Evolutionary conservation across 768 basidiomycete species (phyloP), one percentile per base, ranked within the genome.

Genomic region (Lyophyllum shimeji): DNA sequence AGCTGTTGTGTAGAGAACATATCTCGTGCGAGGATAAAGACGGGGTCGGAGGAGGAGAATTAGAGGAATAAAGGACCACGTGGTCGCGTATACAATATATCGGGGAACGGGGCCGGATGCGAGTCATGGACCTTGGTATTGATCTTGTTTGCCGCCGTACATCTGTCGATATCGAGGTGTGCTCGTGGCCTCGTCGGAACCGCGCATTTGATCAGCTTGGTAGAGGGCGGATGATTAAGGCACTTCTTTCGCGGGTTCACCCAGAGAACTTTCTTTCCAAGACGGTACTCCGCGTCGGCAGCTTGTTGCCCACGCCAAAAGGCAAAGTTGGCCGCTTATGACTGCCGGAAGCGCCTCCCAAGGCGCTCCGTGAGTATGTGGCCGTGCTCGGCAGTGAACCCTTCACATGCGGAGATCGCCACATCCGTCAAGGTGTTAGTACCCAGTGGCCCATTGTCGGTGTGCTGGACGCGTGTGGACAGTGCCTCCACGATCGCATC

Each of bases 401-500:
- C 68, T 11, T 76, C 70, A 57, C 81, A 82, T 1, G 70, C 73
- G 23, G 66, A 56, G 25, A 82, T 70, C 3, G 66, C 58, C 8
- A 82, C 72, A 25, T 74, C 74, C 11, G 47, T 40, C 40, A 76
- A 40, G 0, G 66, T 61, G 18, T 72, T 68, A 31, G 64, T 56
- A 12, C 59, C 59, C 7, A 65, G 60, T 57, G 63, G 58, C 7
- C 52, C 40, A 7, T 29, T 61, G 55, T 79, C 75, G 18, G 74
- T 74, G 61, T 73, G 76, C 12, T 52, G 59, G 7, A 79, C 77
- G 6, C 89, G 82, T 45, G 73, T 69, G 25, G 71, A 60, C 52
- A 91, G 61, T 5, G 80, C 76, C 12, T 76, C 74, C 15, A 87
- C 79, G 44, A 90, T 65, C 0, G 80, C 82, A 17, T 76, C 73